phyloP scores from a whole-genome alignment of 2,329 filamentous ascomycete genomes.

The Chrysosphaeria jannelii region DNA sequence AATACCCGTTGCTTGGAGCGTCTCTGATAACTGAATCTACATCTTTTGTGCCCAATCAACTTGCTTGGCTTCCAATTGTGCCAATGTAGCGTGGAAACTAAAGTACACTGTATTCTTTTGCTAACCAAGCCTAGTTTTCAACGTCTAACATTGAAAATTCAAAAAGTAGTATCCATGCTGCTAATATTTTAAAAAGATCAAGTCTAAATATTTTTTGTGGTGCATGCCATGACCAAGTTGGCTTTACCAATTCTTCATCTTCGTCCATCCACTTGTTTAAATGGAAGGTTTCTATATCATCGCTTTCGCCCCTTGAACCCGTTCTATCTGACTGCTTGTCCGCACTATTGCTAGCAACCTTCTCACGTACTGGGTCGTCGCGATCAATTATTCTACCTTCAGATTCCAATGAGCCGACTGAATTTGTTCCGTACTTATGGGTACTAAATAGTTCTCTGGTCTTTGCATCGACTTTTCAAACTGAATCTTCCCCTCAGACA shows the following conservation, averaged over 20 bases:
- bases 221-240: conserved; percentile 15
- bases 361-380: conserved; percentile 24
- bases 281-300: conserved; percentile 14
- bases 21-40: background rate
- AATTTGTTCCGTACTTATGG: background rate
- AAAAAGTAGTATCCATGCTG: background rate
- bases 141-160: background rate
- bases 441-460: too few relatives aligned
- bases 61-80: background rate
- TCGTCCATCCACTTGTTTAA: conserved; percentile 22
- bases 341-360: conserved; percentile 19
- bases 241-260: conserved; percentile 15
- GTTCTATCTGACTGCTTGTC: conserved; percentile 19
- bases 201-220: conserved; percentile 14
- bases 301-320: conserved; percentile 3
- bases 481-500: conserved; percentile 25
- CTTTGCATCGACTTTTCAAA: conserved; percentile 14
- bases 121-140: background rate
- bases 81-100: background rate
- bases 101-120: background rate
- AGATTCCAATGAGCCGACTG: conserved; percentile 1
- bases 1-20: background rate
- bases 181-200: conserved; percentile 3
- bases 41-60: background rate
- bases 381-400: conserved; percentile 20